Evolutionary conservation across 108 stramenopile species (phyloP).

Genomic region (Cyclotella kingstonii): DNA sequence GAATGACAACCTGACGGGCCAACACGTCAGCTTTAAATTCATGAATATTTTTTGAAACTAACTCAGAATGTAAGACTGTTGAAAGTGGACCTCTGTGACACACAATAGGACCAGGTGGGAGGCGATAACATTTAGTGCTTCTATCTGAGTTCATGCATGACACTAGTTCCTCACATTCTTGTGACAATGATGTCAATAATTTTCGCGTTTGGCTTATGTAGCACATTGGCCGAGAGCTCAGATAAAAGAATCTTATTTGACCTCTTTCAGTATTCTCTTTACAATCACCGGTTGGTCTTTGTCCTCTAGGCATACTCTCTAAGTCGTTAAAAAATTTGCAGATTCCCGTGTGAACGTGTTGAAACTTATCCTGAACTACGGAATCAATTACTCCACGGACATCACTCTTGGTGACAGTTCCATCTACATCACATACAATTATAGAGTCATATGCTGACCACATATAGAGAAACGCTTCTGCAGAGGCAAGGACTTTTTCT

Average conservation of each 20-base stretch:
- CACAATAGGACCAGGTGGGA: conserved; percentile 75
- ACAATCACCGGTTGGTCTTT: neutral
- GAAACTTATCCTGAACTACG: conserved; percentile 56
- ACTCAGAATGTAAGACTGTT: conserved; percentile 66
- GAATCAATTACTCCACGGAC: conserved; percentile 72
- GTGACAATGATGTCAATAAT: conserved; percentile 41
- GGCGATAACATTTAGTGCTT: conserved; percentile 1
- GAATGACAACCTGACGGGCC: conserved; percentile 59
- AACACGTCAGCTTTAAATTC: conserved; percentile 75
- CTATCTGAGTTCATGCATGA: neutral
- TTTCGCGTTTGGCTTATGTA: conserved; percentile 63
- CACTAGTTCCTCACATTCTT: conserved; percentile 3
- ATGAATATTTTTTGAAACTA: conserved; percentile 56
- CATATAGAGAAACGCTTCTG: conserved; percentile 58
- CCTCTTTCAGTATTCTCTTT: conserved; percentile 1
- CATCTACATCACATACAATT: conserved; percentile 78
- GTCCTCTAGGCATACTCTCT: neutral
- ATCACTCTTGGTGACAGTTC: conserved; percentile 79
- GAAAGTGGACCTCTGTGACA: conserved; percentile 66
- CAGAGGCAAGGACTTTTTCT: conserved; percentile 32
- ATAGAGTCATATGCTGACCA: conserved; percentile 61
- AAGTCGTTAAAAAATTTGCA: conserved; percentile 60
- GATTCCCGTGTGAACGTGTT: conserved; percentile 61
- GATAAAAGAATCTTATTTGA: conserved; percentile 65
- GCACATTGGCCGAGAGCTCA: conserved; percentile 71